phyloP scores from a whole-genome alignment of 2,329 filamentous ascomycete species.

The Albophoma yamanashiensis region DNA sequence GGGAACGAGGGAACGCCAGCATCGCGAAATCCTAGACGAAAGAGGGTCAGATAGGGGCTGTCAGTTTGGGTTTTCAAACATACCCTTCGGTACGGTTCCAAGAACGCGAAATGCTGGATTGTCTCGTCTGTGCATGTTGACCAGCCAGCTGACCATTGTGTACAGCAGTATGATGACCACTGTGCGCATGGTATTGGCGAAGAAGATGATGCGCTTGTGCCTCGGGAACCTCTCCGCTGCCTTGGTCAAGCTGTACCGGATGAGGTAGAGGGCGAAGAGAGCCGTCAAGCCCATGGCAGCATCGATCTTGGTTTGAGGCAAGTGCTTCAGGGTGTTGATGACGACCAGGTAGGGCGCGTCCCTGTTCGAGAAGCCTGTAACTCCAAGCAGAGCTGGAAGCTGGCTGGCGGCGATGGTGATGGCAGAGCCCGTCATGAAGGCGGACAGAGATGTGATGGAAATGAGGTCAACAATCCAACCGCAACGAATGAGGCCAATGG shows the following conservation, averaged over 20 bases:
- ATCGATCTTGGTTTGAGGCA: conserved; percentile 60
- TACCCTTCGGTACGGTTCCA: conserved; percentile 61
- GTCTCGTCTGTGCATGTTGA: conserved; percentile 57
- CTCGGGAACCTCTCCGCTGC: conserved; percentile 59
- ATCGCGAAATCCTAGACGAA: conserved; percentile 57
- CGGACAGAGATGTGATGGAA: conserved; percentile 77
- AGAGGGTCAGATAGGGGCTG: neutral
- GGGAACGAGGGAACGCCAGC: conserved; percentile 64
- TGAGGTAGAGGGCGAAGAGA: conserved; percentile 64
- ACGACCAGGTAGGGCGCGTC: conserved; percentile 73
- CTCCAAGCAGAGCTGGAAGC: conserved; percentile 70
- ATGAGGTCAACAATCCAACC: conserved; percentile 94
- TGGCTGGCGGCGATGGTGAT: conserved; percentile 82
- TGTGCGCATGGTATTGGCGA: conserved; percentile 80
- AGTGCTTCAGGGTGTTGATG: conserved; percentile 68
- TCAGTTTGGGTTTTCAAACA: neutral
- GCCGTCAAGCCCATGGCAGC: conserved; percentile 83
- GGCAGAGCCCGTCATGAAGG: conserved; percentile 95
- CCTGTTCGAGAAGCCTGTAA: conserved; percentile 62
- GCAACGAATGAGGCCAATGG: conserved; percentile 66
- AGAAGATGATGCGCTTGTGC: conserved; percentile 71
- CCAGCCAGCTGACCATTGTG: conserved; percentile 79
- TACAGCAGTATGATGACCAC: conserved; percentile 88
- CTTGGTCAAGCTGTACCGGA: conserved; percentile 54
- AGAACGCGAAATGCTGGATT: conserved; percentile 66